Evolutionary conservation across 495 filamentous ascomycete genomes (phyloP).

Genomic region (Neurospora terricola): DNA sequence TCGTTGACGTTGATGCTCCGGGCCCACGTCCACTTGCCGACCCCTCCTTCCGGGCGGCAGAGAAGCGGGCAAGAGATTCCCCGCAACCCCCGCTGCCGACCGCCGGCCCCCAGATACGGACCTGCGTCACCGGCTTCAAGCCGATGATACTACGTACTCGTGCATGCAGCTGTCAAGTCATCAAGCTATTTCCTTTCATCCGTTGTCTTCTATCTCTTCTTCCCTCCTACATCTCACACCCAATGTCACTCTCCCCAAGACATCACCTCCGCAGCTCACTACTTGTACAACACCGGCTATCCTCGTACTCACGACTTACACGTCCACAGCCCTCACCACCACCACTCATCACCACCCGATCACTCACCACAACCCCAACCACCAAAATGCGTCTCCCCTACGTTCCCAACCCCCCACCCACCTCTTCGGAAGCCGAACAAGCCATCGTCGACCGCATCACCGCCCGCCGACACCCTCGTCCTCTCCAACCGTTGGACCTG

Average conservation of each 20-base stretch:
- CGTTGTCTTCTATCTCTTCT: background rate
- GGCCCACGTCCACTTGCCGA: background rate
- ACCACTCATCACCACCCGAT: background rate
- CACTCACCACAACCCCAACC: background rate
- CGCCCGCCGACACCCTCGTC: slow-evolving; percentile 53
- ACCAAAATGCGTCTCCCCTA: slow-evolving; percentile 65
- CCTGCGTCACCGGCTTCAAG: background rate
- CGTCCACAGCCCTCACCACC: background rate
- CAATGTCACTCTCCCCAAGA: background rate
- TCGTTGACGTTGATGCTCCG: background rate
- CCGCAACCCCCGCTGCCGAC: background rate
- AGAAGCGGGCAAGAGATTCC: background rate
- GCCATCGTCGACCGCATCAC: slow-evolving; percentile 52
- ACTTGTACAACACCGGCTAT: background rate
- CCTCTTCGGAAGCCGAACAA: slow-evolving; percentile 36
- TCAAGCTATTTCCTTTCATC: background rate
- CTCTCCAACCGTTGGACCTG: slow-evolving; percentile 60
- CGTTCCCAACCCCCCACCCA: slow-evolving; percentile 44
- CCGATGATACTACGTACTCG: background rate
- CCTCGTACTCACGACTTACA: background rate
- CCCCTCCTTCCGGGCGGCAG: background rate
- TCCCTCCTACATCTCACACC: background rate
- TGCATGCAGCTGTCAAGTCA: background rate
- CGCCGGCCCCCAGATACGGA: background rate
- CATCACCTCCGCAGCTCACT: background rate